phyloP scores from a whole-genome alignment of 768 basidiomycete genomes.

The Dioszegia hungarica region DNA sequence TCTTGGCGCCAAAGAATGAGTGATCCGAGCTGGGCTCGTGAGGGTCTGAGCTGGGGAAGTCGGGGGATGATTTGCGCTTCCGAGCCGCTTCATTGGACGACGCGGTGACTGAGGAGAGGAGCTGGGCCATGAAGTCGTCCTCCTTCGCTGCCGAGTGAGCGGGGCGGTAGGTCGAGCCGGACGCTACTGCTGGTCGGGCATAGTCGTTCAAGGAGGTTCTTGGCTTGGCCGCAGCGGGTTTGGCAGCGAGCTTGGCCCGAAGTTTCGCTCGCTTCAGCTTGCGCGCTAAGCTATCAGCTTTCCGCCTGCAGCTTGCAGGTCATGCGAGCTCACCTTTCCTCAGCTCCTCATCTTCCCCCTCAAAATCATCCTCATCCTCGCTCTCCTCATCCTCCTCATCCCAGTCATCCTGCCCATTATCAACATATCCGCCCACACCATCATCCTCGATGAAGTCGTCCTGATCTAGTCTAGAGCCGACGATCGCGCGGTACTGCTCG shows the following conservation, averaged over 20 bases:
- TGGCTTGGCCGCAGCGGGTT: conserved; percentile 42
- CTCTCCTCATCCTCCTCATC: conserved; percentile 51
- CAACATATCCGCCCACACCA: conserved; percentile 82
- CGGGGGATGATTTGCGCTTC: conserved; percentile 55
- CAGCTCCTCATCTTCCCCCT: conserved; percentile 46
- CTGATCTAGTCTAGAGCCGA: conserved; percentile 69
- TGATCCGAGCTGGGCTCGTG: conserved; percentile 39
- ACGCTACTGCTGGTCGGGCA: conserved; percentile 49
- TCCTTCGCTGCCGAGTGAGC: conserved; percentile 72
- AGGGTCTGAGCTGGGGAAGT: conserved; percentile 39
- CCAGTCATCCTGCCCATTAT: conserved; percentile 97
- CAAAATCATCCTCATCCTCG: conserved; percentile 58
- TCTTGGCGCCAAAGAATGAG: conserved; percentile 24
- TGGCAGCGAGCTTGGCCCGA: conserved; percentile 46
- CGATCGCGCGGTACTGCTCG: conserved; percentile 79
- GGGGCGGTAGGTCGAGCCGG: conserved; percentile 66
- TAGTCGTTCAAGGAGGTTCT: conserved; percentile 45
- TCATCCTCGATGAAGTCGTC: conserved; percentile 98
- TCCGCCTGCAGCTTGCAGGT: neutral
- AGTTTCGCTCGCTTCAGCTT: conserved; percentile 30
- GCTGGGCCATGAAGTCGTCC: conserved; percentile 76
- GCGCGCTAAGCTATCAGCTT: conserved; percentile 26
- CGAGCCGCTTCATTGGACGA: conserved; percentile 46
- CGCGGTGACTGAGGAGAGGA: conserved; percentile 58
- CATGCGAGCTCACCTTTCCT: conserved; percentile 25